Evolutionary conservation across 352 stramenopile species (phyloP), one percentile per base, ranked within the genome.

Genomic region (Phytophthora litchii): DNA sequence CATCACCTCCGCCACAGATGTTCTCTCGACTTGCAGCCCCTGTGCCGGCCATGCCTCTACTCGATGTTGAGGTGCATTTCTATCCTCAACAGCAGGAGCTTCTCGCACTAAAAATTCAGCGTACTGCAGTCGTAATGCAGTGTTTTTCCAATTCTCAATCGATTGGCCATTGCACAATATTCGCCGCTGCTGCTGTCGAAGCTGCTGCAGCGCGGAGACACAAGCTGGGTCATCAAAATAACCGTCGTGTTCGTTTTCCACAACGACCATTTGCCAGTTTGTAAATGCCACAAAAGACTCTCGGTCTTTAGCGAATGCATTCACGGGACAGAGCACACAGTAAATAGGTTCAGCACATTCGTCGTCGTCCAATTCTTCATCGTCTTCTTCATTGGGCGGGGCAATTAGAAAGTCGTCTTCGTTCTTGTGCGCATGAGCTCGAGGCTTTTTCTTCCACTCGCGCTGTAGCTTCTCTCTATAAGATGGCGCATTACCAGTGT

Each of bases 241-340:
- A 16, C 45, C 60, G 34, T 77, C 73, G 38, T 78, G 72, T 29
- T 91, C 80, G 23, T 85, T 89, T 63, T 95, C 86, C 6, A 93
- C 72, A 8, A 95, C 52, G 32, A 95, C 49, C 57, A 86, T 84
- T 47, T 88, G 78, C 86, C 86, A 95, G 25, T 71, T 41, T 9
- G 52, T 20, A 50, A 80, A 83, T 14, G 35, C 41, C 12, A 78
- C 44, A 53, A 92, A 92, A 25, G 67, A 73, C 9, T 75, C 64
- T 11, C 41, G 49, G 21, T 94, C 83, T 59, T 84, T 52, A 11
- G 71, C 41, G 21, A 92, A 94, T 12, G 70, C 62, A 17, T 62
- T 55, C 3, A 91, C 64, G 3, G 84, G 67, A 44, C 80, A 91
- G 8, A 95, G 49, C 19, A 86, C 80, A 29, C 76, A 85, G 23